Base-by-base conservation (phyloP, 164 flowering plant genomes). In the Vitis amurensis region DNA sequence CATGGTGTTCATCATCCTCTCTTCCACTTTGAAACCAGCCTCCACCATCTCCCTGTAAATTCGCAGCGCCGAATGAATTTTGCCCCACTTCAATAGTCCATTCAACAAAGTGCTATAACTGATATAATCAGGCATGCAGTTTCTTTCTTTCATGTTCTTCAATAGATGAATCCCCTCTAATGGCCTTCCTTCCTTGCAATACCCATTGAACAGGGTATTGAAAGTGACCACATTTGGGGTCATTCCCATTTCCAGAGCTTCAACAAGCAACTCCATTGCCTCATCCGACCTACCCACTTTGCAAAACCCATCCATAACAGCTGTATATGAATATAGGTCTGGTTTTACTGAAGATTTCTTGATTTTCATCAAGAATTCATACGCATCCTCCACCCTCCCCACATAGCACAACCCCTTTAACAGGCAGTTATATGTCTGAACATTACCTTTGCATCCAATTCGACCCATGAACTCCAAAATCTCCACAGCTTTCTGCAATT, bases 261-360 rank as follows among this genome's bases (percentile, higher is more conserved):
- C 94, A 63, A 81, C 59, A 0, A 91, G 88, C 80, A 94, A 72
- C 59, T 87, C 95, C 85, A 79, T 73, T 9, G 91, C 97, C 75
- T 94, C 94, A 59, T 83, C 82, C 0, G 93, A 80, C 47, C 93
- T 66, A 59, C 97, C 97, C 66, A 94, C 97, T 73, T 87, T 92
- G 61, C 99, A 89, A n/a, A 91, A 85, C 15, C 96, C 99, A 83
- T 92, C 88, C 95, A 91, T 93, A 37, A 91, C 80, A 2, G 84
- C 84, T 9, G 91, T 93, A 67, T 80, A 94, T 0, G 91, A 82
- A 69, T 88, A 92, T 58, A 92, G 81, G 53, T 92, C 95, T 0
- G 90, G 92, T 31, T 80, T 81, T 48, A 71, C 53, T 10, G 67
- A 67, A 44, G 77, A 74, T 52, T 81, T 75, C 83, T 91, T 89